Evolutionary conservation across 2,329 filamentous ascomycete species (phyloP), one percentile per base, ranked within the genome.

Genomic region (Monilinia fructicola): DNA sequence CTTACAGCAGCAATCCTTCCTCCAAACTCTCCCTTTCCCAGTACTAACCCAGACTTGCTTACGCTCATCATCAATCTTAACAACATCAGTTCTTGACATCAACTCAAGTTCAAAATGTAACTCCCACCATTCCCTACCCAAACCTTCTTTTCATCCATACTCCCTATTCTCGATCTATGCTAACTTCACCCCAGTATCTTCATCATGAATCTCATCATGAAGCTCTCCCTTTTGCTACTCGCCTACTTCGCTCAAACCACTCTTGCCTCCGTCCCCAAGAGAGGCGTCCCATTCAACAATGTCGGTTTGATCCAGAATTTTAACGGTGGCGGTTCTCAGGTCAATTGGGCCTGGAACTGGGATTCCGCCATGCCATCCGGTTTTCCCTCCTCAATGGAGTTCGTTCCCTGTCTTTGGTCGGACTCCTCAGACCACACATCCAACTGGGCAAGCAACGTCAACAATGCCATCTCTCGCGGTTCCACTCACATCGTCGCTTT

Each of bases 261-360:
- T 7, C 18, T 53, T 12, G 54, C 63, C 12, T 11, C 23, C 12
- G 28, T 11, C 14, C 44, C 60, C 9, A 70, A 70, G 65, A 62
- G 69, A 59, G 70, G 70, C 10, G 56, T 71, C 16, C 66, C 69
- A 4, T 70, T 69, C 55, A 69, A 70, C 21, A 26, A 65, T 4
- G 54, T 65, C 50, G 60, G 61, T 9, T 67, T 63, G 26, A 67
- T 70, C 10, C 65, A 71, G 40, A 63, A 67, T 11, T 71, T 69
- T 50, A 67, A 68, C 31, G 69, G 52, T 16, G 48, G 23, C 9
- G 68, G 68, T 26, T 62, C 65, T 18, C 65, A 71, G 58, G 67
- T 71, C 11, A 66, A 64, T 12, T 91, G 87, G 85, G 83, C 78
- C 52, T 90, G 89, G 82, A 90, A 90, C 83, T 91, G 89, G 89